Evolutionary conservation across 192 early-diverging fungal genomes (phyloP).

Genomic region (Entomortierella beljakovae): DNA sequence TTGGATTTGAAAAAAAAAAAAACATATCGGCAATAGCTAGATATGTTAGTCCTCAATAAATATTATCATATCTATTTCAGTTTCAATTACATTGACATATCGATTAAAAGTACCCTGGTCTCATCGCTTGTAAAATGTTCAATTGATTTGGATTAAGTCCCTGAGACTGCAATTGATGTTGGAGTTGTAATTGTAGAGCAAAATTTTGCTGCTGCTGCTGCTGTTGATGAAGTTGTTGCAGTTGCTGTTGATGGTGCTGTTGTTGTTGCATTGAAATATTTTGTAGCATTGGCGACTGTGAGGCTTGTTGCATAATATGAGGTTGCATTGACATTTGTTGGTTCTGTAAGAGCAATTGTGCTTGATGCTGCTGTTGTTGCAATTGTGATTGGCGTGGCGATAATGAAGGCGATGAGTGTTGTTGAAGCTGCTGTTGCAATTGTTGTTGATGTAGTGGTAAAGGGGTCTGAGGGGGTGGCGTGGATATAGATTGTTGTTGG

Average conservation of each 20-base stretch:
- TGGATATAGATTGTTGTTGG: neutral
- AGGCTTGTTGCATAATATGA: neutral
- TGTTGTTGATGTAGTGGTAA: neutral
- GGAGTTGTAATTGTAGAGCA: too few species aligned
- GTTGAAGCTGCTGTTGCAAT: constrained; percentile 10
- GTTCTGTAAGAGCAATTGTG: constrained; percentile 2
- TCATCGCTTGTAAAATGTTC: too few species aligned
- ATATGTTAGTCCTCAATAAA: too few species aligned
- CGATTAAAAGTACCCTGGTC: too few species aligned
- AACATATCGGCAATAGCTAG: too few species aligned
- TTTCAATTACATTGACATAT: too few species aligned
- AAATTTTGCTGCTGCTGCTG: too few species aligned
- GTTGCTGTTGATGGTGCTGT: neutral
- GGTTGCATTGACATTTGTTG: neutral
- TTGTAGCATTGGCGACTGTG: neutral
- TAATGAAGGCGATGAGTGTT: constrained; percentile 2
- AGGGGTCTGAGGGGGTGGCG: too few species aligned
- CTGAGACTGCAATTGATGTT: too few species aligned
- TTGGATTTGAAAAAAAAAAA: too few species aligned
- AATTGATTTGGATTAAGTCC: too few species aligned
- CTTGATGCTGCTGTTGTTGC: constrained; percentile 20
- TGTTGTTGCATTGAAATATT: neutral
- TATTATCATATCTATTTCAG: too few species aligned
- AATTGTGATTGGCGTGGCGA: constrained; percentile 4
- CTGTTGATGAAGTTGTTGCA: neutral